Base-by-base conservation (phyloP, 2,329 filamentous ascomycete genomes). In the Ophiosphaerella korrae region DNA sequence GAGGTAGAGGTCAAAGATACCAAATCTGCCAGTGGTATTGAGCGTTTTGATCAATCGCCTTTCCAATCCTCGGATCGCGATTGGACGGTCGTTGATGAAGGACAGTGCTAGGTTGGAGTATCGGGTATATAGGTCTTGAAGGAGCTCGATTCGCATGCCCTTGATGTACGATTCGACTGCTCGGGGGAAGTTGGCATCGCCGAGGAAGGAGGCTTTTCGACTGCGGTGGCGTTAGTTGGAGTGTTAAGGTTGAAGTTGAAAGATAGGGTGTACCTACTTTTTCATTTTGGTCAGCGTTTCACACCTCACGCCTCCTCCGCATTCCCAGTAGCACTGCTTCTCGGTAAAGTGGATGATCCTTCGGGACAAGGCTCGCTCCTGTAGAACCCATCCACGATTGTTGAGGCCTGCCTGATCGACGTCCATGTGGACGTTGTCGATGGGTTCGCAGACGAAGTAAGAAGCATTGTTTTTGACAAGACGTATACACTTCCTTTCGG, bases 321-420 rank as follows among this genome's bases (percentile, higher is more conserved):
- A 66, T 34, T 67, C 64, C 53, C 55, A 67, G 23, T 66, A 67
- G 2, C 49, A 47, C 26, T 67, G 64, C 5, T 42, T 48, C 1
- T 57, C 41, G 0, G 63, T 58, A 40, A 64, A 67, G 42, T 60
- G 55, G 8, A 66, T 60, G 8, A 53, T 61, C 21, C 63, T 42
- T 2, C 55, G 54, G 2, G 64, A 55, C 8, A 67, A 36, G 1
- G 55, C 63, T 16, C 55, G 37, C 43, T 66, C 63, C 44, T 67
- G 61, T 4, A 62, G 52, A 1, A 67, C 59, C 64, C 34, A 36
- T 7, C 34, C 34, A 14, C 34, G 34, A 7, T 36, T n/a, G 31
- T 61, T 63, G 0, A 67, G 40, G 2, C 32, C 44, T 2, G 43
- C 54, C 8, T 51, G 7, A 8, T 53, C 45, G 1, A 66, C 63